Evolutionary conservation across 306 rosid genomes (phyloP), one percentile per base, ranked within the genome.

Genomic region (Hippophae tibetana): DNA sequence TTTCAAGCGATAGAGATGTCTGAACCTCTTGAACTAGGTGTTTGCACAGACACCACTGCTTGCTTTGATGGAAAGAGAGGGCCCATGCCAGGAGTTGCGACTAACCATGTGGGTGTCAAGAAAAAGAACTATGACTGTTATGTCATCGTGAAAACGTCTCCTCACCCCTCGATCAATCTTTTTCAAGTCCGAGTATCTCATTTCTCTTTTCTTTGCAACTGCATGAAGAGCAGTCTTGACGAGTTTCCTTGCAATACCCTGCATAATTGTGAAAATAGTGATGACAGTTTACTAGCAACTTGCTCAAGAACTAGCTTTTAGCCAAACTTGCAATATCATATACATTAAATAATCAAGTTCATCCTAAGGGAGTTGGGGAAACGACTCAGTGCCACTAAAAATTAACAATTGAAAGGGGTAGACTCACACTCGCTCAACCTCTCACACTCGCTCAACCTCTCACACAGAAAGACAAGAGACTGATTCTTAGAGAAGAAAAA

Each of bases 111-210:
- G 72, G 10, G 90, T 73, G 71, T 89, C 90, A 8, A 93, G 94
- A 77, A 63, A 93, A 81, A 93, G 59, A 44, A 93, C 97, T 43
- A 86, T 75, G 18, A 89, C 99, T 3, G 99, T 86, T 31, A 93
- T 93, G 66, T 93, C 99, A 10, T 93, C 99, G 10, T 93, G 99
- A 72, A 93, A 93, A 68, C 89, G 99, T 72, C 99, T 86, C 70
- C 99, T 76, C 78, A 93, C 95, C 60, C 99, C 99, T 26, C 94
- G 57, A 4, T 88, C 97, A 6, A 93, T 93, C 90, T 82, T 93
- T 56, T 84, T 75, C 82, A 93, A 67, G 72, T 93, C 99, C 7
- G 94, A 80, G 70, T 82, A 89, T 77, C 99, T 86, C 97, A 89
- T 93, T 73, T 93, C 99, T 77, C 99, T 83, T 53, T 89, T 93